Conservation (phyloP, 768 basidiomycete species). For the Tylopilus felleus region DNA sequence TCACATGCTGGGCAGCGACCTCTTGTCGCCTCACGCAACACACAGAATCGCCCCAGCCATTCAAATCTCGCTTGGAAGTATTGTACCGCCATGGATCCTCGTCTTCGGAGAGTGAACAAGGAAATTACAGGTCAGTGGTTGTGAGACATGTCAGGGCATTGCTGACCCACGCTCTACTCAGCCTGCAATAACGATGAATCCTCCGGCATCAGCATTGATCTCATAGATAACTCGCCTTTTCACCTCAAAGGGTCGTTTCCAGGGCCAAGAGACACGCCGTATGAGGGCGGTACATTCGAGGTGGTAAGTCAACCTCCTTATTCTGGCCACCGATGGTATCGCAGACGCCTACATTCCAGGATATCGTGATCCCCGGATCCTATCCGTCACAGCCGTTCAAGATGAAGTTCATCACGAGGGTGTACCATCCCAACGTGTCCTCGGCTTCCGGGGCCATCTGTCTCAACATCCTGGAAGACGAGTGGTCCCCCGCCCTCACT, state of each 20-base stretch:
- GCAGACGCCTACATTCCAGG: constrained; percentile 41
- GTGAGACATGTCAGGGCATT: not conserved
- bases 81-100: constrained; percentile 66
- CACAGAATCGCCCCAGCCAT: not conserved
- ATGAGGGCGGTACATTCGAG: constrained; percentile 87
- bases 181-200: constrained; percentile 96
- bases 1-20: constrained; percentile 20
- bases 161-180: constrained; percentile 30
- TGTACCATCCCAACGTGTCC: constrained; percentile 95
- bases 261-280: constrained; percentile 91
- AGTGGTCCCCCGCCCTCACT: constrained; percentile 92
- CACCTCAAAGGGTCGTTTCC: constrained; percentile 90
- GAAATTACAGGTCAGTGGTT: constrained; percentile 73
- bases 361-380: constrained; percentile 89
- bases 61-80: not conserved
- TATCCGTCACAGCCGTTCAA: constrained; percentile 94
- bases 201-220: constrained; percentile 81
- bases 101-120: constrained; percentile 88
- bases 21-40: not conserved
- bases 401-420: constrained; percentile 98
- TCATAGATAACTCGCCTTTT: constrained; percentile 86
- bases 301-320: constrained; percentile 56
- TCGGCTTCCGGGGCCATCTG: constrained; percentile 95
- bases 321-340: not conserved
- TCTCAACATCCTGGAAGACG: constrained; percentile 80